A percentile compares a stretch with the other conserved stretches of the same genome.
Evolutionary conservation across 306 rosid species (phyloP).

Genomic region (Quercus ilex): DNA sequence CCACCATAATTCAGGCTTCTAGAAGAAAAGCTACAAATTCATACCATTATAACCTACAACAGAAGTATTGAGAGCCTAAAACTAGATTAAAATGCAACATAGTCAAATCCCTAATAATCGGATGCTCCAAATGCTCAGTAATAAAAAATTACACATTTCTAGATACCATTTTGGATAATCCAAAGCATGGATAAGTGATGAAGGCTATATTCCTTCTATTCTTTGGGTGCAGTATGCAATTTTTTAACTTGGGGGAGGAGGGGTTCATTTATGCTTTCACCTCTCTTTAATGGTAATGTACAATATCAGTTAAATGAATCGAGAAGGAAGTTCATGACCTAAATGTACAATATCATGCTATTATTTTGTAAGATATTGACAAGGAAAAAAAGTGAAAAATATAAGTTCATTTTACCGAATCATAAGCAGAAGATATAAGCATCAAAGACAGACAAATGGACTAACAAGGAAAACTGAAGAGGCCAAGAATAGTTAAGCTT

Average conservation of each 20-base stretch:
- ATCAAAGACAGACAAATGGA: neutral
- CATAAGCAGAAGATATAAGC: neutral
- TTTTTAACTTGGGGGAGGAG: too few species aligned
- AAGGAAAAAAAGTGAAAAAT: neutral
- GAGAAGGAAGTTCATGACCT: neutral
- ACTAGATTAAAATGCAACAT: conserved; percentile 1
- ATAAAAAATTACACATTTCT: neutral
- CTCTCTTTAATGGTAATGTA: neutral
- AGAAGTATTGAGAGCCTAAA: conserved; percentile 18
- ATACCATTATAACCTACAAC: conserved; percentile 19
- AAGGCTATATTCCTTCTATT: neutral
- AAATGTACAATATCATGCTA: neutral
- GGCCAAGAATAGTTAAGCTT: neutral
- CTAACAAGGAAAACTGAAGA: neutral
- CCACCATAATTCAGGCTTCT: conserved; percentile 96
- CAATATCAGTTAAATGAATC: neutral
- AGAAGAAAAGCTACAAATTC: conserved; percentile 72
- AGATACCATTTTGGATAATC: neutral
- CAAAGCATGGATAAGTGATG: neutral
- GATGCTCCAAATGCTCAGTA: conserved; percentile 23
- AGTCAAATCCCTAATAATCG: conserved; percentile 16
- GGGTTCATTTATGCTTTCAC: neutral
- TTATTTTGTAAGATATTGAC: neutral
- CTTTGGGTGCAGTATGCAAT: neutral
- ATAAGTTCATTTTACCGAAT: neutral